Conservation (phyloP, 176 grass and related monocot species). For the Musa troglodytarum region DNA sequence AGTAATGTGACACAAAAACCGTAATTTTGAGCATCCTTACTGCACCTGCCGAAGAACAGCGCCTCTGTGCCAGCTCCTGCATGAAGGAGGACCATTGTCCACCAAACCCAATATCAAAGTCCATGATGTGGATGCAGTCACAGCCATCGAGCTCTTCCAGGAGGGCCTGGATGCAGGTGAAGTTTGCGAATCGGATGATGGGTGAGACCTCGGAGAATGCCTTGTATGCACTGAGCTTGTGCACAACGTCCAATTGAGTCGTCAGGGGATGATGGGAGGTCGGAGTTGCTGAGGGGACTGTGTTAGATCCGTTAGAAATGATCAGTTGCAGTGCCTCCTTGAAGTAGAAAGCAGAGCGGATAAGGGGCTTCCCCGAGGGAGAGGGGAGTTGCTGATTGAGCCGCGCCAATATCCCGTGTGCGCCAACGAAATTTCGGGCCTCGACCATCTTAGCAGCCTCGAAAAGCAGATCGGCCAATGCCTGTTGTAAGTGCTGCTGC, state of each 20-base stretch:
- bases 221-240: constrained; percentile 8
- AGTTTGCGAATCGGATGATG: constrained; percentile 17
- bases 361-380: constrained; percentile 74
- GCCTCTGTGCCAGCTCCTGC: constrained; percentile 15
- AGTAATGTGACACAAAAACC: constrained; percentile 2
- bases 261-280: neutral
- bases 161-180: constrained; percentile 21
- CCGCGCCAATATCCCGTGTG: constrained; percentile 99
- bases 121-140: constrained; percentile 13
- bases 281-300: neutral
- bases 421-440: constrained; percentile 54
- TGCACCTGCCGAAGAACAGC: neutral
- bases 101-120: constrained; percentile 22
- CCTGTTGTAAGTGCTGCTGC: constrained; percentile 35
- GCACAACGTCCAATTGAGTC: neutral
- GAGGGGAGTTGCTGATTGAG: constrained; percentile 97
- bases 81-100: constrained; percentile 21
- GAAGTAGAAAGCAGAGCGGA: constrained; percentile 27
- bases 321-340: constrained; percentile 16
- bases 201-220: constrained; percentile 25
- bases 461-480: constrained; percentile 39
- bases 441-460: constrained; percentile 76
- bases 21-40: constrained; percentile 8
- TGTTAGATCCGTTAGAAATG: neutral
- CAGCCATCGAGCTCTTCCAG: constrained; percentile 12